phyloP scores from a whole-genome alignment of 176 grass and related monocot species.

The Oryza officinalis region DNA sequence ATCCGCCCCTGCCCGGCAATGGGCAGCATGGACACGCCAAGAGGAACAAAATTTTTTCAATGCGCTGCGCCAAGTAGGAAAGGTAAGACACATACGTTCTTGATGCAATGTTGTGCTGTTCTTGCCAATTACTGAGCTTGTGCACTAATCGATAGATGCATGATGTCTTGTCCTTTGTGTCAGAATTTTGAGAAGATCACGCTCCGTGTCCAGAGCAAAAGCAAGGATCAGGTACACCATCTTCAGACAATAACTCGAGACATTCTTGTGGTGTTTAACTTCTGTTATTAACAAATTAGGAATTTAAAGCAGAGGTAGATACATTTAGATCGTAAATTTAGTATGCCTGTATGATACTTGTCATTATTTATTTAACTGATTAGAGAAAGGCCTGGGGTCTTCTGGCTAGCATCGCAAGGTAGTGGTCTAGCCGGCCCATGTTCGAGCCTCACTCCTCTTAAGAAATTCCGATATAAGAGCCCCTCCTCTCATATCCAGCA shows the following conservation, averaged over 20 bases:
- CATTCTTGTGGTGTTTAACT: constrained; percentile 20
- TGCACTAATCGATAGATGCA: constrained; percentile 32
- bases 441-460: no score
- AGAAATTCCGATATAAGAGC: no score
- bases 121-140: neutral
- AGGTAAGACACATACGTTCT: constrained; percentile 58
- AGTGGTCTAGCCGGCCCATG: no score
- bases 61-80: constrained; percentile 97
- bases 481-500: no score
- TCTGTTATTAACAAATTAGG: neutral
- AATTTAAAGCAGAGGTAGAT: neutral
- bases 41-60: constrained; percentile 98
- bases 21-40: constrained; percentile 96
- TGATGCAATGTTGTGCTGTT: constrained; percentile 26
- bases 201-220: constrained; percentile 96
- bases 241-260: constrained; percentile 28
- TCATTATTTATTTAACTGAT: neutral
- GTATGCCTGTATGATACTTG: constrained; percentile 13
- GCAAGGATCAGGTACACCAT: constrained; percentile 85
- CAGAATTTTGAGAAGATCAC: constrained; percentile 99
- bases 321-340: neutral
- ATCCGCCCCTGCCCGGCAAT: constrained; percentile 50
- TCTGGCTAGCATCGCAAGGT: no score
- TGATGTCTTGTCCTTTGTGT: constrained; percentile 30
- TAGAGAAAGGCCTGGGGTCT: neutral